Evolutionary conservation across 108 stramenopile genomes (phyloP).

Genomic region (Nannochloropsis gaditana): DNA sequence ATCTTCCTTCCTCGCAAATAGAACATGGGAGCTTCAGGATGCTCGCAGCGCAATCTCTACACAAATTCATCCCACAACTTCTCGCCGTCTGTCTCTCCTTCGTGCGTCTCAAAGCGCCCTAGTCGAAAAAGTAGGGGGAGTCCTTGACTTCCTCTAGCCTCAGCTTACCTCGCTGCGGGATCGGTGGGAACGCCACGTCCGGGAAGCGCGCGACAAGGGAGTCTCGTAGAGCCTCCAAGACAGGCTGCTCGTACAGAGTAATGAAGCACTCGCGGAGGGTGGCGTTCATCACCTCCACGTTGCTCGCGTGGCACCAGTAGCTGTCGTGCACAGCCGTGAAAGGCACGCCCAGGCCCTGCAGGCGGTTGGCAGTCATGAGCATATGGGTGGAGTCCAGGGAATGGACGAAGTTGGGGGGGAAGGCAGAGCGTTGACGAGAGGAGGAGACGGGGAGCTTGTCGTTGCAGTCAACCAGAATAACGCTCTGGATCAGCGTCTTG

Average conservation of each 20-base stretch:
- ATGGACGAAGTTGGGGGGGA: conserved; percentile 99
- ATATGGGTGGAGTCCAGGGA: conserved; percentile 98
- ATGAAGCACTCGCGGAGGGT: conserved; percentile 64
- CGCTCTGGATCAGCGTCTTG: conserved; percentile 80
- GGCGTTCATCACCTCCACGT: conserved; percentile 91
- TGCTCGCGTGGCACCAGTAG: conserved; percentile 97
- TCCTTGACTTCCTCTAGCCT: conserved; percentile 81
- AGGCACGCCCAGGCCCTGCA: conserved; percentile 75
- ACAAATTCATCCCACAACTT: neutral
- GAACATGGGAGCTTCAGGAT: too few species aligned
- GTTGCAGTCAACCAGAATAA: conserved; percentile 66
- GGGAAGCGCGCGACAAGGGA: conserved; percentile 75
- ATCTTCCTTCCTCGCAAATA: too few species aligned
- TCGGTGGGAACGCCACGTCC: conserved; percentile 75
- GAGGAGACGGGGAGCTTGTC: conserved; percentile 79
- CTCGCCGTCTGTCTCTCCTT: neutral
- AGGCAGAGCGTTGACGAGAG: conserved; percentile 80
- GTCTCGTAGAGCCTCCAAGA: conserved; percentile 67
- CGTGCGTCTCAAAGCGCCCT: conserved; percentile 17
- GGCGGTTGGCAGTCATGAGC: conserved; percentile 94
- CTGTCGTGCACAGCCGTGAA: conserved; percentile 98
- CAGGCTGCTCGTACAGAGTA: conserved; percentile 80
- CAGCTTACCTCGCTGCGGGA: conserved; percentile 80
- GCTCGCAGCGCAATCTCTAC: neutral
- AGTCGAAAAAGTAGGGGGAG: conserved; percentile 89